Conservation (phyloP, 257 asterid genomes). For the Gentiana macrophylla region DNA sequence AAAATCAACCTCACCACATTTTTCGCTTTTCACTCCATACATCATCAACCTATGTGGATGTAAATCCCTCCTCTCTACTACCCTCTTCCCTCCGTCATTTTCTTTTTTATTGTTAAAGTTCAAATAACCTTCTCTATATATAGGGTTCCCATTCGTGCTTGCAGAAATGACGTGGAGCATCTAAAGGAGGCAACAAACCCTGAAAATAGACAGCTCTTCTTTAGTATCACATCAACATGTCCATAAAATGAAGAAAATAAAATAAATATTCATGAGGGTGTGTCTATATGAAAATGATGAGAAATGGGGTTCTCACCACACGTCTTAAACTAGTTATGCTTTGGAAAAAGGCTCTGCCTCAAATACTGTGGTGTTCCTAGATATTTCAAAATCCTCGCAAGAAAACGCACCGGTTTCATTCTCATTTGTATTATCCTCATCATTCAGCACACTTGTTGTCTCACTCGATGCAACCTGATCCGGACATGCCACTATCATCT, state of each 20-base stretch:
- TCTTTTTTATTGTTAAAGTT: too few relatives aligned
- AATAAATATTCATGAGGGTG: too few relatives aligned
- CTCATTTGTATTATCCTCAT: slow-evolving; percentile 21
- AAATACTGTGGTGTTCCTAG: slow-evolving; percentile 97
- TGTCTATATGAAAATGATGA: background rate
- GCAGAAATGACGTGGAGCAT: slow-evolving; percentile 94
- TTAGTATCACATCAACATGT: slow-evolving; percentile 1
- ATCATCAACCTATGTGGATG: too few relatives aligned
- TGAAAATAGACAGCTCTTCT: slow-evolving; percentile 17
- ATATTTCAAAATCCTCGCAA: slow-evolving; percentile 73
- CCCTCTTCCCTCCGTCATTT: background rate
- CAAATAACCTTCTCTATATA: slow-evolving; percentile 72
- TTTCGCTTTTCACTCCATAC: background rate
- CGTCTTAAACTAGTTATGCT: slow-evolving; percentile 68
- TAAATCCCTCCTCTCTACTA: too few relatives aligned
- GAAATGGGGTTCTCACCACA: slow-evolving; percentile 50
- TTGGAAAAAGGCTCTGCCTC: slow-evolving; percentile 81
- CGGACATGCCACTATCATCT: too few relatives aligned
- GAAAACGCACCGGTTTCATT: slow-evolving; percentile 72
- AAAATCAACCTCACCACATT: too few relatives aligned
- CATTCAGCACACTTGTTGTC: slow-evolving; percentile 21
- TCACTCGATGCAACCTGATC: slow-evolving; percentile 18
- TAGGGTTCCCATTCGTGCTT: slow-evolving; percentile 85
- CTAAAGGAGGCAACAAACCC: slow-evolving; percentile 92
- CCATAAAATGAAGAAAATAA: background rate